These are phyloP conservation scores for Pinus taeda DNA, from an alignment of 75 land plant species.

Conservation along the genomic window DNA sequence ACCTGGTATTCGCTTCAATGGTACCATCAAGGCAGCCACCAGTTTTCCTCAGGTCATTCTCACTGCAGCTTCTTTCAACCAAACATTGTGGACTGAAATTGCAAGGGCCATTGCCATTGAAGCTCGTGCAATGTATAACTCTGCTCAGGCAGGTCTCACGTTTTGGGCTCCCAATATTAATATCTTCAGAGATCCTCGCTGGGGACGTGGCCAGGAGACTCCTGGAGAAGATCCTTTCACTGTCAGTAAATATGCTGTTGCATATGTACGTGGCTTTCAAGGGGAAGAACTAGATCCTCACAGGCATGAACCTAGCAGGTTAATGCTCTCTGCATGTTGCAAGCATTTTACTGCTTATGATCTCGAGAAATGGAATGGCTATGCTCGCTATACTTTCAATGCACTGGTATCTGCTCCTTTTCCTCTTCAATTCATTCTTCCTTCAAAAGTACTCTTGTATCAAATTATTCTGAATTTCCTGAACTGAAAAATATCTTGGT, in stretches of 20 bases:
- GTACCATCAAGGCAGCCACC: constrained; percentile 54
- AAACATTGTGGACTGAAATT: constrained; percentile 42
- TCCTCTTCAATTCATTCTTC: background rate
- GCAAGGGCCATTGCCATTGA: constrained; percentile 69
- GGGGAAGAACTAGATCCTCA: constrained; percentile 12
- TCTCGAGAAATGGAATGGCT: constrained; percentile 79
- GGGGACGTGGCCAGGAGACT: constrained; percentile 98
- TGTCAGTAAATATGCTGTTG: constrained; percentile 47
- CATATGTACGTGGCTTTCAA: constrained; percentile 77
- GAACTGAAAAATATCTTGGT: background rate
- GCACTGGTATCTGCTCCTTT: constrained; percentile 29
- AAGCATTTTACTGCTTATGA: constrained; percentile 96
- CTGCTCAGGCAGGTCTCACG: constrained; percentile 76
- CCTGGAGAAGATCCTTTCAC: constrained; percentile 95
- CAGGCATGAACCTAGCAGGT: background rate
- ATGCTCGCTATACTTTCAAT: constrained; percentile 71
- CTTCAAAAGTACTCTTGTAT: background rate
- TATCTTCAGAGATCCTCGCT: constrained; percentile 89
- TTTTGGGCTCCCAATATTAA: constrained; percentile 96
- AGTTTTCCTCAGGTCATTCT: constrained; percentile 66
- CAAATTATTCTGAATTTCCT: background rate
- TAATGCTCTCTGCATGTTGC: constrained; percentile 94
- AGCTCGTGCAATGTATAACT: constrained; percentile 80
- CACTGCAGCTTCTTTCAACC: constrained; percentile 62
- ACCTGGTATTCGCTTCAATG: constrained; percentile 74